phyloP scores from a whole-genome alignment of 305 asterid genomes.

The Fraxinus paxiana region DNA sequence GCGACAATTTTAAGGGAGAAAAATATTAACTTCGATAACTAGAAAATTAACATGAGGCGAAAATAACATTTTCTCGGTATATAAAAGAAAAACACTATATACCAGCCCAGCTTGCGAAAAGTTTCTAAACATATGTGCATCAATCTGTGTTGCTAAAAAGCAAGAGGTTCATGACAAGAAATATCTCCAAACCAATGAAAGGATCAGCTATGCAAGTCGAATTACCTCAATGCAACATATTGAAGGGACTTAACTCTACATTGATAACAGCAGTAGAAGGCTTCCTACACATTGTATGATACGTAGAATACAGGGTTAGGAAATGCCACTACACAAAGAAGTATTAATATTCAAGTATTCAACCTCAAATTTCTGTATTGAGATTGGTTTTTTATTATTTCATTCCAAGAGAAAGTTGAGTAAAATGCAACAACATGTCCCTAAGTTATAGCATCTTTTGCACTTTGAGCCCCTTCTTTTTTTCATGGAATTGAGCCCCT shows the following conservation, averaged over 20 bases:
- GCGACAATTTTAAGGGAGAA: neutral
- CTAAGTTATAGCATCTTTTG: neutral
- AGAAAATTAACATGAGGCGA: neutral
- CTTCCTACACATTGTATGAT: conserved; percentile 37
- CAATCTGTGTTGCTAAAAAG: conserved; percentile 11
- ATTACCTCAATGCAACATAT: conserved; percentile 8
- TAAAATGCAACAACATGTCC: neutral
- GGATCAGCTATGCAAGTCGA: neutral
- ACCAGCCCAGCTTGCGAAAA: neutral
- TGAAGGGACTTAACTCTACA: conserved; percentile 1
- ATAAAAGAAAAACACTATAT: neutral
- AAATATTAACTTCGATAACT: neutral
- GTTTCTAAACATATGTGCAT: conserved; percentile 28
- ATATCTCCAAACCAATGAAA: conserved; percentile 20
- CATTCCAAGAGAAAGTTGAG: neutral
- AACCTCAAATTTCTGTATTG: too few relatives aligned
- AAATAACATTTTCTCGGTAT: neutral
- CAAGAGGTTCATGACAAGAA: conserved; percentile 14
- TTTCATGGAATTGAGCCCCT: neutral
- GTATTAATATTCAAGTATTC: neutral
- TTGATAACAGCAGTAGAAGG: neutral
- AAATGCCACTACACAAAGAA: conserved; percentile 9
- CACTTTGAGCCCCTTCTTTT: neutral
- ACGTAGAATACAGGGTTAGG: conserved; percentile 11
- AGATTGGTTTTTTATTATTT: neutral